A percentile compares a stretch with the other conserved stretches of the same genome.
These are phyloP conservation scores for Colletotrichum sp. DNA, from an alignment of 2,329 filamentous ascomycete species.

Conservation along the genomic window DNA sequence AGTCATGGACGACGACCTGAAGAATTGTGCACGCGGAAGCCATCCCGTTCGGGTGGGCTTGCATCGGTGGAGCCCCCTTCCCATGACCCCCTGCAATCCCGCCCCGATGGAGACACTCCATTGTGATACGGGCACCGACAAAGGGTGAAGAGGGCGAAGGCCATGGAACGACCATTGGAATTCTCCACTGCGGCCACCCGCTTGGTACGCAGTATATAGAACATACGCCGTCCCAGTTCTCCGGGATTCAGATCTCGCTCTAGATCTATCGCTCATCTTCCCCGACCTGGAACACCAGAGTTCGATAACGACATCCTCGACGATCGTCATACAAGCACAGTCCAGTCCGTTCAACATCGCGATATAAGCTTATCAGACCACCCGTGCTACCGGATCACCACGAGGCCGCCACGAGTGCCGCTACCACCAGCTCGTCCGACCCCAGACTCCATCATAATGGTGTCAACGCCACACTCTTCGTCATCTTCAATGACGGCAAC, in stretches of 20 bases:
- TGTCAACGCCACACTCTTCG: constrained; percentile 26
- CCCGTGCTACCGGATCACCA: not conserved
- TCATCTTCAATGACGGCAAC: constrained; percentile 37
- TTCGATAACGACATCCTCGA: not conserved
- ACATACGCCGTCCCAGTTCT: not conserved
- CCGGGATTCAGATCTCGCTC: constrained; percentile 5
- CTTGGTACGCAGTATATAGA: constrained; percentile 10
- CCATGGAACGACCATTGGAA: constrained; percentile 12
- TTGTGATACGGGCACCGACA: constrained; percentile 12
- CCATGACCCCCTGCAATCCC: not conserved
- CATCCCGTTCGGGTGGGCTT: constrained; percentile 2
- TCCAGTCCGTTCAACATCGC: not conserved
- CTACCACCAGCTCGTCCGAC: not conserved
- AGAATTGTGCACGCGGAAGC: constrained; percentile 10
- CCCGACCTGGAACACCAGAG: not conserved
- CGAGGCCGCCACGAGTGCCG: not conserved
- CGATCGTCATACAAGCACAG: not conserved
- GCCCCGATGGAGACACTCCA: not conserved
- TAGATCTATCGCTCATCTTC: constrained; percentile 3
- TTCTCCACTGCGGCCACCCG: constrained; percentile 1
- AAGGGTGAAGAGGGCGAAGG: constrained; percentile 17
- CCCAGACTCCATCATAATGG: not conserved
- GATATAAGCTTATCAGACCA: not conserved
- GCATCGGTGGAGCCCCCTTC: not conserved
- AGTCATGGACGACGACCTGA: not conserved